Conservation (phyloP, 2,329 filamentous ascomycete genomes). For the Eutypella sp. region DNA sequence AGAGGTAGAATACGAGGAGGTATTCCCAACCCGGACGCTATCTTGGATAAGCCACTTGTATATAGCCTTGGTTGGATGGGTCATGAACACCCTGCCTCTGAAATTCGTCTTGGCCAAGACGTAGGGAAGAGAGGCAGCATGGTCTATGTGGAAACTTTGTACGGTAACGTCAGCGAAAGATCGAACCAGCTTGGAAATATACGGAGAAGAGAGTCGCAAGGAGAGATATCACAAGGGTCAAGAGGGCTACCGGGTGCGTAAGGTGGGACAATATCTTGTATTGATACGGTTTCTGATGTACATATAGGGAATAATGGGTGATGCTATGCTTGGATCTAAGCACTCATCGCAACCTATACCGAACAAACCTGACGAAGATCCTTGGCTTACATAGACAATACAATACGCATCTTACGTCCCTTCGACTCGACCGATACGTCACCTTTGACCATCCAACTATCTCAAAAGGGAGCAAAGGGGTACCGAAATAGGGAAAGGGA, state of each 20-base stretch:
- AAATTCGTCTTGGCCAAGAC: constrained; percentile 98
- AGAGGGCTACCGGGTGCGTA: constrained; percentile 20
- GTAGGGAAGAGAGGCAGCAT: constrained; percentile 97
- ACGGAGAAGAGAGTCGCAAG: constrained; percentile 1
- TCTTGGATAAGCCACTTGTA: constrained; percentile 99
- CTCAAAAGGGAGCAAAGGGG: constrained; percentile 10
- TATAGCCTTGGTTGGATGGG: constrained; percentile 97
- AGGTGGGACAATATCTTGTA: constrained; percentile 34
- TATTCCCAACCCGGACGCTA: constrained; percentile 82
- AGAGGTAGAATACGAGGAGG: constrained; percentile 56
- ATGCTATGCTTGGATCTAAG: too few species aligned
- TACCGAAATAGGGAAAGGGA: too few species aligned
- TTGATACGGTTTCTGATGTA: constrained; percentile 35
- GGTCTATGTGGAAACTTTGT: constrained; percentile 90
- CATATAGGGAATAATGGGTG: constrained; percentile 15
- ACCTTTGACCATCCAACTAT: constrained; percentile 13
- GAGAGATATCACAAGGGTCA: constrained; percentile 19
- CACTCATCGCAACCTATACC: neutral
- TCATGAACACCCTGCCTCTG: constrained; percentile 96
- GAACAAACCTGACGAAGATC: constrained; percentile 1
- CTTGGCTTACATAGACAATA: constrained; percentile 6
- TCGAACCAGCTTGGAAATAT: neutral
- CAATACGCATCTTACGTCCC: constrained; percentile 1
- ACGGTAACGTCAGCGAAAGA: constrained; percentile 10
- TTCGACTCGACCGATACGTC: constrained; percentile 18